Evolutionary conservation across 2,329 filamentous ascomycete species (phyloP).

Genomic region (Tolypocladium amazonense): DNA sequence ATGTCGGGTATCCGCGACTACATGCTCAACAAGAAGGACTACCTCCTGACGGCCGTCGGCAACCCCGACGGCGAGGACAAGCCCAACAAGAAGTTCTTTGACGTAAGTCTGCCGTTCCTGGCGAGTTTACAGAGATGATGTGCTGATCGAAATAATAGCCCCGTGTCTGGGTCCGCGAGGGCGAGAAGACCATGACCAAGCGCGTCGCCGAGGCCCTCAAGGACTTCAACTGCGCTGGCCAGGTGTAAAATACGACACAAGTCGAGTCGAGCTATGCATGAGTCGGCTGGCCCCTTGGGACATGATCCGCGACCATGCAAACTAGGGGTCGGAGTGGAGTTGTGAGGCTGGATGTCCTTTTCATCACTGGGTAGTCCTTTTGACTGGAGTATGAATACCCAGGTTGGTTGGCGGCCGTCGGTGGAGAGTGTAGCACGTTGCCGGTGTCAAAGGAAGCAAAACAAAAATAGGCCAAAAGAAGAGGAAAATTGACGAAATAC

Average conservation of each 20-base stretch:
- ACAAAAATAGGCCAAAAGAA: neutral
- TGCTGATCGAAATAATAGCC: conserved; percentile 36
- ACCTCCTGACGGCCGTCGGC: conserved; percentile 75
- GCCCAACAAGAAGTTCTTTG: conserved; percentile 97
- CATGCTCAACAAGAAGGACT: conserved; percentile 89
- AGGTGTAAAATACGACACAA: conserved; percentile 18
- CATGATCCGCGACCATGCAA: neutral
- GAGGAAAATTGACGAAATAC: neutral
- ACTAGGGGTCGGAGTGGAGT: neutral
- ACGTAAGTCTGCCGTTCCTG: conserved; percentile 26
- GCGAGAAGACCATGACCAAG: conserved; percentile 90
- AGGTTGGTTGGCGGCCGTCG: neutral
- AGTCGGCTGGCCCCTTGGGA: neutral
- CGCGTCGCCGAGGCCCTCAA: conserved; percentile 72
- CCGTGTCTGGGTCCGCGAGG: conserved; percentile 90
- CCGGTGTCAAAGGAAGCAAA: neutral
- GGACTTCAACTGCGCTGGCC: conserved; percentile 64
- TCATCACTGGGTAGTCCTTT: neutral
- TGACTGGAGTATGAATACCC: neutral
- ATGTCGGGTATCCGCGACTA: conserved; percentile 88
- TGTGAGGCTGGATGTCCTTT: neutral
- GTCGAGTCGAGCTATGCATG: neutral
- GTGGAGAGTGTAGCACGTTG: neutral
- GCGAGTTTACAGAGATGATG: neutral
- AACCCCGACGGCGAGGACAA: conserved; percentile 95